Evolutionary conservation across 1,284 basidiomycete species (phyloP).

Genomic region (Rhodotorula sp.): DNA sequence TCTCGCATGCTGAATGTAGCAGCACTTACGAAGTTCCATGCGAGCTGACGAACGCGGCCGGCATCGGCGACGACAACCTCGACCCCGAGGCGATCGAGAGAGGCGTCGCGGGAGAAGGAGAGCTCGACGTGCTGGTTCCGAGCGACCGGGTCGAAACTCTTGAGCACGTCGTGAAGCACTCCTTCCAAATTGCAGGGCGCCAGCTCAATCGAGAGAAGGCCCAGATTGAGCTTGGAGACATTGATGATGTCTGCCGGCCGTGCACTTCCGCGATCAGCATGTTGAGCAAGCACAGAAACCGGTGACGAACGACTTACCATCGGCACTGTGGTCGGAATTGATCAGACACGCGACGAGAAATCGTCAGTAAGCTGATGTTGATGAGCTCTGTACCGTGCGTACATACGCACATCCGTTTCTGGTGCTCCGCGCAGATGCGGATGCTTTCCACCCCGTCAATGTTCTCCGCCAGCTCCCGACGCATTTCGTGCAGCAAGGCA

Average conservation of each 20-base stretch:
- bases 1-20: neutral
- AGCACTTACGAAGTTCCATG: slow-evolving; percentile 30
- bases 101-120: slow-evolving; percentile 10
- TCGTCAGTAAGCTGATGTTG: too few species aligned
- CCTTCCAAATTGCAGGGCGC: slow-evolving; percentile 29
- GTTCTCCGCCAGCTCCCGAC: slow-evolving; percentile 43
- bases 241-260: slow-evolving; percentile 38
- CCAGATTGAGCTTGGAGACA: slow-evolving; percentile 43
- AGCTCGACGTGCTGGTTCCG: slow-evolving; percentile 38
- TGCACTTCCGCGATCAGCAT: too few species aligned
- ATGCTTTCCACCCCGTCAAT: slow-evolving; percentile 45
- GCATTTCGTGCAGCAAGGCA: slow-evolving; percentile 27
- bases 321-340: slow-evolving; percentile 8
- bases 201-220: slow-evolving; percentile 33
- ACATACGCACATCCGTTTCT: slow-evolving; percentile 32
- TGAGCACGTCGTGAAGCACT: slow-evolving; percentile 31
- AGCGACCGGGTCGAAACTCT: slow-evolving; percentile 39
- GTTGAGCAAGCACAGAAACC: too few species aligned
- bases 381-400: too few species aligned
- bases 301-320: slow-evolving; percentile 1
- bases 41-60: slow-evolving; percentile 37
- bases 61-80: slow-evolving; percentile 37
- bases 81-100: slow-evolving; percentile 3
- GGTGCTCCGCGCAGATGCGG: slow-evolving; percentile 43
- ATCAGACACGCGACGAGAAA: too few species aligned